These are phyloP conservation scores for Diplogelasinospora grovesii DNA, from an alignment of 495 filamentous ascomycete species.

Conservation along the genomic window DNA sequence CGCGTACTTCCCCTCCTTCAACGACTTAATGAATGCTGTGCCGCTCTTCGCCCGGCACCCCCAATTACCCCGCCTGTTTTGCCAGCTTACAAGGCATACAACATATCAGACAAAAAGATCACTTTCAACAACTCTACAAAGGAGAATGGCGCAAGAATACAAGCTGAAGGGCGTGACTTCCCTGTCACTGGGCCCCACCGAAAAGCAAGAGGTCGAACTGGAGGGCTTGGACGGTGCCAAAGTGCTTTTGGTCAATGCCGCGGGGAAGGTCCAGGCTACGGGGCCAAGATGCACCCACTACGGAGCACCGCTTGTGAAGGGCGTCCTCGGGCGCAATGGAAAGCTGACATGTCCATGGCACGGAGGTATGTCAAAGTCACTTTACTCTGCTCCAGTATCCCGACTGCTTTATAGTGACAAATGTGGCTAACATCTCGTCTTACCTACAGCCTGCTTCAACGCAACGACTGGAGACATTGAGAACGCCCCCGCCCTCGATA, in stretches of 20 bases:
- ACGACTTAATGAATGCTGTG: neutral
- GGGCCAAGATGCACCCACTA: conserved; percentile 93
- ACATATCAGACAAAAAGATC: neutral
- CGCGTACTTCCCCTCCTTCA: neutral
- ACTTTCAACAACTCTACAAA: conserved; percentile 3
- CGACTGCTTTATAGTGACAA: neutral
- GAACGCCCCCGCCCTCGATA: conserved; percentile 83
- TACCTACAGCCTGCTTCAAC: conserved; percentile 74
- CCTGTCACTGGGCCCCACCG: conserved; percentile 63
- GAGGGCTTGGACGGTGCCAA: conserved; percentile 87
- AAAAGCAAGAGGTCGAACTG: conserved; percentile 84
- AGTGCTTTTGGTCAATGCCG: conserved; percentile 73
- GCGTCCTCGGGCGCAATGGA: conserved; percentile 75
- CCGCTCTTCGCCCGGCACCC: neutral
- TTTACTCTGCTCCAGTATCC: too few relatives aligned
- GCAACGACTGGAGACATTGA: conserved; percentile 87
- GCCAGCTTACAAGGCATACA: neutral
- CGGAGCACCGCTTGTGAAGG: conserved; percentile 75
- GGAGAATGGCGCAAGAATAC: conserved; percentile 59
- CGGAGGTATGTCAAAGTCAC: conserved; percentile 70
- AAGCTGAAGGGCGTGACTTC: conserved; percentile 75
- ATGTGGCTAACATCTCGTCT: conserved; percentile 9
- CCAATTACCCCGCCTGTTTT: conserved; percentile 2
- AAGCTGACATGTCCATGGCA: conserved; percentile 92
- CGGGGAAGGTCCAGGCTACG: conserved; percentile 66